Percentiles rank a stretch among this genome's conserved stretches.
These are phyloP conservation scores for Verticillium albo-atrum DNA, from an alignment of 2,329 filamentous ascomycete species.

Conservation along the genomic window DNA sequence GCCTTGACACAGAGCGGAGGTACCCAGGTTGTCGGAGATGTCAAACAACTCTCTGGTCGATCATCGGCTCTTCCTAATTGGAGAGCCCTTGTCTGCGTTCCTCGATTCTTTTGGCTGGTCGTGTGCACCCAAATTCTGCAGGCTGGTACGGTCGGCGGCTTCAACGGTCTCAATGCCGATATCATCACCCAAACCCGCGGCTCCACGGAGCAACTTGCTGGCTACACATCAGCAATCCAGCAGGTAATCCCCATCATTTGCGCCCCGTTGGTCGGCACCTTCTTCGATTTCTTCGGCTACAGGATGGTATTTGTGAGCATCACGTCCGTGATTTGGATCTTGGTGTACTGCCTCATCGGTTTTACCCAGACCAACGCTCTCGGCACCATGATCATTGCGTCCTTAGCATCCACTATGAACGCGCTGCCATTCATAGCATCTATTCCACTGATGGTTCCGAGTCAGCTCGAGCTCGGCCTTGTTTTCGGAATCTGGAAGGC, in stretches of 20 bases:
- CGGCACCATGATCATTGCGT: slow-evolving; percentile 19
- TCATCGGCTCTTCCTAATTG: slow-evolving; percentile 2
- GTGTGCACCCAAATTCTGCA: slow-evolving; percentile 17
- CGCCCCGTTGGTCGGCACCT: slow-evolving; percentile 16
- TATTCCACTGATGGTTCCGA: slow-evolving; percentile 17
- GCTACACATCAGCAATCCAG: slow-evolving; percentile 20
- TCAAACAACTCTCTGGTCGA: neutral
- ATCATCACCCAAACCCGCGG: slow-evolving; percentile 16
- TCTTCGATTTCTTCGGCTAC: slow-evolving; percentile 17
- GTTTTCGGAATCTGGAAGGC: slow-evolving; percentile 21
- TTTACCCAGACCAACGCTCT: slow-evolving; percentile 16
- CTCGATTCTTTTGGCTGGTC: slow-evolving; percentile 19
- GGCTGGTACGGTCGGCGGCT: slow-evolving; percentile 14
- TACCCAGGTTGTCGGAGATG: too few species aligned
- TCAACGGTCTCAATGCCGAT: slow-evolving; percentile 16
- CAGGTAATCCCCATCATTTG: slow-evolving; percentile 20
- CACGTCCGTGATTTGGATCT: slow-evolving; percentile 18
- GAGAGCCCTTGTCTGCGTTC: slow-evolving; percentile 10
- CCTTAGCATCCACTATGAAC: slow-evolving; percentile 19
- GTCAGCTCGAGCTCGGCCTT: slow-evolving; percentile 17
- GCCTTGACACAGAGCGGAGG: neutral
- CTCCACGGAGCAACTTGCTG: slow-evolving; percentile 19
- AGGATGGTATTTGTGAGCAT: slow-evolving; percentile 20
- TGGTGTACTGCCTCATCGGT: slow-evolving; percentile 19
- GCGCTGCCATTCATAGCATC: slow-evolving; percentile 19